phyloP scores from a whole-genome alignment of 1,139 yeast species.

The Yamadazyma siamensis region DNA sequence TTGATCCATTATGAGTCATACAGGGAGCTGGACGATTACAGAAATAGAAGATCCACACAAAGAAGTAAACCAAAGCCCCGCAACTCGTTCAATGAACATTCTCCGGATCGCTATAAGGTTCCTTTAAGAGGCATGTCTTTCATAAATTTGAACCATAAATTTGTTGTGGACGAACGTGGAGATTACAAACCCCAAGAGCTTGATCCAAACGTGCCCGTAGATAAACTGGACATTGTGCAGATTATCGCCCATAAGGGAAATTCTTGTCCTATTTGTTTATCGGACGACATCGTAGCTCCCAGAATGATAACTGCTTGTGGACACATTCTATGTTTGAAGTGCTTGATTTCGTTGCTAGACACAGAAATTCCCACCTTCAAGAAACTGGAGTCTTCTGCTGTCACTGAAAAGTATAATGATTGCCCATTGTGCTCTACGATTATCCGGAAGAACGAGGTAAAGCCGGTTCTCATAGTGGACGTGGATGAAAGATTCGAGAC shows the following conservation, averaged over 20 bases:
- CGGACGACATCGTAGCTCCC: slow-evolving; percentile 85
- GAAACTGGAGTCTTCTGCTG: slow-evolving; percentile 33
- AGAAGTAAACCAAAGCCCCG: slow-evolving; percentile 15
- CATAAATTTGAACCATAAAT: slow-evolving; percentile 81
- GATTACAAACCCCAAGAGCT: slow-evolving; percentile 54
- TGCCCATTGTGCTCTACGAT: slow-evolving; percentile 85
- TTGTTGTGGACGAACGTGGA: slow-evolving; percentile 65
- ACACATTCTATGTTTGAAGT: slow-evolving; percentile 82
- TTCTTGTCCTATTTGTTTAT: slow-evolving; percentile 88
- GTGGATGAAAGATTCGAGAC: slow-evolving; percentile 56
- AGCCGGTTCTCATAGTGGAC: slow-evolving; percentile 65
- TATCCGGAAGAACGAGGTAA: slow-evolving; percentile 55
- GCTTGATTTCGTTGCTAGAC: slow-evolving; percentile 69
- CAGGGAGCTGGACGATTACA: slow-evolving; percentile 47
- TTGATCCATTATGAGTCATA: slow-evolving; percentile 59
- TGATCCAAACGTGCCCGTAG: slow-evolving; percentile 76
- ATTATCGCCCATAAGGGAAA: slow-evolving; percentile 72
- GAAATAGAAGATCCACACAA: slow-evolving; percentile 15
- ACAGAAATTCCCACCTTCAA: slow-evolving; percentile 46
- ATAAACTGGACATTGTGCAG: slow-evolving; percentile 59
- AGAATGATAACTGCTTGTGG: slow-evolving; percentile 91
- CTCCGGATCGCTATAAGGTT: slow-evolving; percentile 13
- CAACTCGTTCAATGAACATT: slow-evolving; percentile 9
- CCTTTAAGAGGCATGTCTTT: slow-evolving; percentile 68
- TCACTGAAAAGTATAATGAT: slow-evolving; percentile 56